Percentiles rank a stretch among this genome's conserved stretches.
phyloP scores from a whole-genome alignment of 2,329 filamentous ascomycete species.

The Colletotrichum eleusines region DNA sequence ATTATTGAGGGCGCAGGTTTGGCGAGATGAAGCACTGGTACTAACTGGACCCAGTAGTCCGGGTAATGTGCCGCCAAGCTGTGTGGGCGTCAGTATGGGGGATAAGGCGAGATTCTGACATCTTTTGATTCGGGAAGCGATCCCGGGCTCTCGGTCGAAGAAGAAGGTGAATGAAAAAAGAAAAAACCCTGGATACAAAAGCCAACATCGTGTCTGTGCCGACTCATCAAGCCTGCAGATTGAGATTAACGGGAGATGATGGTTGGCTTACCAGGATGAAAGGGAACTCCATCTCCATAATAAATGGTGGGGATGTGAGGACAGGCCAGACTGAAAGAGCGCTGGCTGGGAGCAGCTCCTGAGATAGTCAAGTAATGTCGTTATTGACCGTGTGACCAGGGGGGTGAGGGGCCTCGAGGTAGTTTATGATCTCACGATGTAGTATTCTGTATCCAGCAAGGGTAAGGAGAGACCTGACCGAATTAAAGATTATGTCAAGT shows the following conservation, averaged over 20 bases:
- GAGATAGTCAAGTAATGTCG: background rate
- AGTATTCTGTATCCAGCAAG: no score
- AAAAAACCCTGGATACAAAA: background rate
- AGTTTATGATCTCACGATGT: no score
- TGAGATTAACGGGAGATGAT: constrained; percentile 8
- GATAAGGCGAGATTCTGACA: constrained; percentile 9
- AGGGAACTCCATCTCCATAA: constrained; percentile 10
- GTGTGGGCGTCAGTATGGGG: constrained; percentile 1
- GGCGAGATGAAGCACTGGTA: constrained; percentile 39
- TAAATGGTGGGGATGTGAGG: constrained; percentile 3
- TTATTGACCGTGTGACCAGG: constrained; percentile 17
- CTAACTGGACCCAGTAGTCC: constrained; percentile 17
- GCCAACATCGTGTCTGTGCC: constrained; percentile 7
- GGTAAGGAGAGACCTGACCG: no score
- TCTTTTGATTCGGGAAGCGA: constrained; percentile 1
- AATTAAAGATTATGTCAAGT: no score
- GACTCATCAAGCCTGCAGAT: constrained; percentile 2
- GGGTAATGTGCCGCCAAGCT: constrained; percentile 11
- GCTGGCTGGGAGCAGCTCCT: background rate
- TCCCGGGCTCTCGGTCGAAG: background rate
- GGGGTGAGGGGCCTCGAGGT: background rate
- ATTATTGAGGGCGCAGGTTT: constrained; percentile 31
- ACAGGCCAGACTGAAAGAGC: background rate
- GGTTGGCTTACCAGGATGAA: constrained; percentile 2
- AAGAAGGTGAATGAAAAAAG: background rate